Conservation (phyloP, 371 early-diverging fungal genomes). For the Saksenaea vasiformis region DNA sequence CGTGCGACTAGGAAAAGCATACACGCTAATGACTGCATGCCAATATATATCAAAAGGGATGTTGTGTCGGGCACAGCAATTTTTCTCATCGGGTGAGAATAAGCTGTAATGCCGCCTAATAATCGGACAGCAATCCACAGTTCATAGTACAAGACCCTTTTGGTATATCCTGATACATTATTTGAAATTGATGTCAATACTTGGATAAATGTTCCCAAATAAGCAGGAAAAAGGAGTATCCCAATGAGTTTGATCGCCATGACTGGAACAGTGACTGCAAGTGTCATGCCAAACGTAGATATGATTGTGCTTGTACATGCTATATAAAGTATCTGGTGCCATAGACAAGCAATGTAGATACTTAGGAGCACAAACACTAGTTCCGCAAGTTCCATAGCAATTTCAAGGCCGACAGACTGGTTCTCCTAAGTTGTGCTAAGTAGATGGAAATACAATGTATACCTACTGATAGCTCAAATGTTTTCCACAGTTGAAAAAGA, state of each 20-base stretch:
- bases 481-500: not conserved
- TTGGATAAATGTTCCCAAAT: conserved; percentile 3
- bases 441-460: too few species aligned
- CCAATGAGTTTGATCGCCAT: conserved; percentile 14
- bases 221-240: conserved; percentile 11
- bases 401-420: too few species aligned
- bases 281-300: conserved; percentile 18
- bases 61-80: not conserved
- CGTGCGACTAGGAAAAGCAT: conserved; percentile 1
- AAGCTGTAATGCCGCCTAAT: not conserved
- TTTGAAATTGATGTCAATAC: conserved; percentile 2
- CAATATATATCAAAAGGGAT: not conserved
- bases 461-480: not conserved
- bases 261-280: conserved; percentile 17
- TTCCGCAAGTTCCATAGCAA: too few species aligned
- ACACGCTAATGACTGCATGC: not conserved
- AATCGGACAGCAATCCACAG: not conserved
- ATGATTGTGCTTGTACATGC: conserved; percentile 6
- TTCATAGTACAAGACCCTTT: conserved; percentile 2
- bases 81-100: not conserved
- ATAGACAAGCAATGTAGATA: too few species aligned
- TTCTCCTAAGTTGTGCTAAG: too few species aligned
- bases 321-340: conserved; percentile 15
- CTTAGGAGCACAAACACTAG: too few species aligned
- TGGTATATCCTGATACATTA: conserved; percentile 1